A percentile compares a stretch with the other conserved stretches of the same genome.
These are phyloP conservation scores for Penicillium verrucosum DNA, from an alignment of 2,329 filamentous ascomycete genomes.

Conservation along the genomic window DNA sequence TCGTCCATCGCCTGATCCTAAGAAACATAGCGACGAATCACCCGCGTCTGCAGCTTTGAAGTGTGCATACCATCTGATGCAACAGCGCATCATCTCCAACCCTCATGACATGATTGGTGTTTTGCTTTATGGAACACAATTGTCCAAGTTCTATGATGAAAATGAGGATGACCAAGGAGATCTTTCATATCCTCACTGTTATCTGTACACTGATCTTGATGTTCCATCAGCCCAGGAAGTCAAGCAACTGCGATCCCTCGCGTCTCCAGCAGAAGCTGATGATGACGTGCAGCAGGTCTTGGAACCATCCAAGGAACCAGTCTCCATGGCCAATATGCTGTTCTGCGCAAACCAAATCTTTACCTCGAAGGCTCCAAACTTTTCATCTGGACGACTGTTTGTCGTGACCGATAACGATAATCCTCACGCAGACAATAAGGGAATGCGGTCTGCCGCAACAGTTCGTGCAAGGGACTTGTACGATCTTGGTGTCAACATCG, in stretches of 20 bases:
- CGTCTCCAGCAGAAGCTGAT: constrained; percentile 72
- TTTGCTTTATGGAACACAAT: constrained; percentile 82
- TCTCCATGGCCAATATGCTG: constrained; percentile 82
- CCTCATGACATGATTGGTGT: constrained; percentile 98
- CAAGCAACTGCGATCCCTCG: constrained; percentile 69
- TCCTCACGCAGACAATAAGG: constrained; percentile 71
- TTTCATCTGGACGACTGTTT: constrained; percentile 88
- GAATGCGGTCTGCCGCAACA: constrained; percentile 69
- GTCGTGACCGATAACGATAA: constrained; percentile 93
- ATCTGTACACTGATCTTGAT: constrained; percentile 83
- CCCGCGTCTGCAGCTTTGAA: constrained; percentile 81
- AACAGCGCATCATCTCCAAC: constrained; percentile 95
- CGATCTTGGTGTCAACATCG: constrained; percentile 85
- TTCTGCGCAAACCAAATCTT: constrained; percentile 97
- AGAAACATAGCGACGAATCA: constrained; percentile 74
- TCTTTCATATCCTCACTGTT: constrained; percentile 82
- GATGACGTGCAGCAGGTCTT: constrained; percentile 68
- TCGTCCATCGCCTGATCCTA: constrained; percentile 63
- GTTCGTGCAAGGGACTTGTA: constrained; percentile 93
- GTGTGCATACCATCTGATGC: constrained; percentile 92
- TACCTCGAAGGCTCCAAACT: constrained; percentile 90
- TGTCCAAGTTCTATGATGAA: constrained; percentile 73
- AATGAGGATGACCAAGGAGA: constrained; percentile 56
- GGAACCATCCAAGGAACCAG: constrained; percentile 63
- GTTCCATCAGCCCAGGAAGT: constrained; percentile 84